Evolutionary conservation across 805 yeast genomes (phyloP), one percentile per base, ranked within the genome.

Genomic region (Scheffersomyces lignosus): DNA sequence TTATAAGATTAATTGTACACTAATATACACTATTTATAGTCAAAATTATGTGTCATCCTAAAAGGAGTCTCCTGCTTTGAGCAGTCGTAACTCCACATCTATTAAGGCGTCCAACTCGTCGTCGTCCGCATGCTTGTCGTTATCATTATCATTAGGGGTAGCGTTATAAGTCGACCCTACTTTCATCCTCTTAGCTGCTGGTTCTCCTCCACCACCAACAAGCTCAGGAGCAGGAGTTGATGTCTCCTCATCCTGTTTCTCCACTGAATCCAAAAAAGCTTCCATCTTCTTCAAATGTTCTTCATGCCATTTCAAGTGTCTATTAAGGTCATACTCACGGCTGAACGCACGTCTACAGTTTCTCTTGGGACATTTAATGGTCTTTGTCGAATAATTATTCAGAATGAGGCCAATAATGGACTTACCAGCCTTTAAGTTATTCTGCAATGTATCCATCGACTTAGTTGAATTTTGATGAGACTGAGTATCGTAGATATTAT

Each of bases 251-350:
- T n/a, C n/a, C n/a, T n/a, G n/a, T 14, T 40, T 34, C 4, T 52
- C 56, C 30, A 65, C 42, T 0, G 62, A 47, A 4, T 41, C 45
- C 41, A 66, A 54, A 36, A 53, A 66, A 2, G 32, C 40, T 30
- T 62, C 65, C 3, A 66, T 54, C 40, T 56, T 61, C 29, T 45
- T 37, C 34, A 60, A 34, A 16, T 63, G 61, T 14, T 56, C 58
- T 25, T 61, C 61, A 47, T 78, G 83, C 83, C 83, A 78, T 27
- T 52, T 56, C 33, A 78, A 43, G 49, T 78, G 84, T 29, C 81
- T 62, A 13, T 54, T 47, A 17, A 78, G 48, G 48, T 77, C 82
- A 45, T 66, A 66, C 0, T 69, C 66, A 41, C 73, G 70, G 34
- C 68, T 66, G 52, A 83, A 83, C 5, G 65, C 62, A 39, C 87